A percentile compares a stretch with the other conserved stretches of the same genome.
Evolutionary conservation across 441 rosid genomes (phyloP).

Genomic region (Euphorbia corollata): DNA sequence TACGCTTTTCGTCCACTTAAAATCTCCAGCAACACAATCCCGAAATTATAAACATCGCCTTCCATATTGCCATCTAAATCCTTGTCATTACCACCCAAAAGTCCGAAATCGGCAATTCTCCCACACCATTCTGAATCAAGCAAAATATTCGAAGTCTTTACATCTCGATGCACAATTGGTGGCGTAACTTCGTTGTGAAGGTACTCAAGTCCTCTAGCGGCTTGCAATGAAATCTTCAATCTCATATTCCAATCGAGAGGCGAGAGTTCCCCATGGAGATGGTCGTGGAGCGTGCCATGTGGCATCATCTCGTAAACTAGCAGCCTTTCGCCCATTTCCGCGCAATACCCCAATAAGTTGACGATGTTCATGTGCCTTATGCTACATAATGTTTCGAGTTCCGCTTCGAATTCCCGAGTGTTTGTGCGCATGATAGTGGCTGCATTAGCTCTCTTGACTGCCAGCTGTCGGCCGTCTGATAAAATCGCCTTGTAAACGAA

Average conservation of each 20-base stretch:
- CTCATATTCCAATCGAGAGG: slow-evolving; percentile 74
- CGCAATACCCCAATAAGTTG: slow-evolving; percentile 80
- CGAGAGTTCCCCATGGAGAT: slow-evolving; percentile 54
- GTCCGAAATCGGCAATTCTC: slow-evolving; percentile 73
- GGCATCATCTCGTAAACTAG: slow-evolving; percentile 79
- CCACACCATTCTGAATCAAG: slow-evolving; percentile 87
- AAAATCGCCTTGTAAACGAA: slow-evolving; percentile 79
- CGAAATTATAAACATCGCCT: slow-evolving; percentile 61
- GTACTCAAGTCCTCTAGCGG: slow-evolving; percentile 85
- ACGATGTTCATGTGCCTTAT: slow-evolving; percentile 71
- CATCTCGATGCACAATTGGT: slow-evolving; percentile 52
- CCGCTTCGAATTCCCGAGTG: slow-evolving; percentile 66
- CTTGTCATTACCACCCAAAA: slow-evolving; percentile 41
- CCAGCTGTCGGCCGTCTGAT: slow-evolving; percentile 71
- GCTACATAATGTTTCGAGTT: slow-evolving; percentile 64
- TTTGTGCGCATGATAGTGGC: slow-evolving; percentile 83
- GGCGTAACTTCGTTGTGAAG: slow-evolving; percentile 66
- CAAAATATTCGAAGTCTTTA: slow-evolving; percentile 68
- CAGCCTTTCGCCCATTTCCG: slow-evolving; percentile 83
- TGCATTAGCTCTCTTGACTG: slow-evolving; percentile 86
- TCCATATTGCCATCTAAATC: slow-evolving; percentile 39
- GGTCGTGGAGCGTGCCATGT: slow-evolving; percentile 72
- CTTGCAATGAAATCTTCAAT: slow-evolving; percentile 68
- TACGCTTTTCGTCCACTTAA: slow-evolving; percentile 74
- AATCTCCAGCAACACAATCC: slow-evolving; percentile 66